Base-by-base conservation (phyloP, 805 yeast species). In the Myxozyma monticola region DNA sequence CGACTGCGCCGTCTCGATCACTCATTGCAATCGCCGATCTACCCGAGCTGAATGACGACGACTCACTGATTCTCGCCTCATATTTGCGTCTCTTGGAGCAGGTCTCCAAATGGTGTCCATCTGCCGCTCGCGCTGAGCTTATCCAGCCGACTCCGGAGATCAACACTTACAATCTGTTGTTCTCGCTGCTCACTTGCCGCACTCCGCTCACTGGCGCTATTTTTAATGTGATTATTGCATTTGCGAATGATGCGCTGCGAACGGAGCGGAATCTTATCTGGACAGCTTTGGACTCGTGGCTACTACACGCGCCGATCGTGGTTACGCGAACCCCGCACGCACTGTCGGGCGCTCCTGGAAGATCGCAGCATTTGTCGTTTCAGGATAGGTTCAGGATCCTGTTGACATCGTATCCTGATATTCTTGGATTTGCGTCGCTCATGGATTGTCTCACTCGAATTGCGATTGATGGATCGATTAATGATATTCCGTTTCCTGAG, bases 31-130 rank as follows among this genome's bases (percentile, higher is more conserved):
- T 54, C 4, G 49, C 62, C 7, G 65, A 74, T 41, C 76, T 74
- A 29, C 75, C 76, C 9, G 88, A 84, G 44, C 71, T 89, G 28
- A 85, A 86, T 30, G 95, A 88, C 57, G 96, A 89, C 64, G 84
- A 90, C 0, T 69, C 87, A 6, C 76, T 88, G 6, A 81, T 86
- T 45, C 71, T 89, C 5, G 77, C 90, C 0, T 85, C 96, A 0
- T 81, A 86, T 59, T 71, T 88, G 50, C 81, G 85, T 22, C 69
- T 93, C 42, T 70, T 89, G 1, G 72, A 77, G 7, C 75, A 77
- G 45, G 78, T 81, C 25, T 73, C 83, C 1, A 62, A 63, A 3
- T 69, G 76, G 58, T 71, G 75, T 53, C 63, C 62, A 7, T 12
- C 43, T 0, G 60, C 55, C 1, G 72, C 73, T 1, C 62, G 72